Base-by-base conservation (phyloP, 2,329 filamentous ascomycete species). In the Pseudocercospora macadamiae region DNA sequence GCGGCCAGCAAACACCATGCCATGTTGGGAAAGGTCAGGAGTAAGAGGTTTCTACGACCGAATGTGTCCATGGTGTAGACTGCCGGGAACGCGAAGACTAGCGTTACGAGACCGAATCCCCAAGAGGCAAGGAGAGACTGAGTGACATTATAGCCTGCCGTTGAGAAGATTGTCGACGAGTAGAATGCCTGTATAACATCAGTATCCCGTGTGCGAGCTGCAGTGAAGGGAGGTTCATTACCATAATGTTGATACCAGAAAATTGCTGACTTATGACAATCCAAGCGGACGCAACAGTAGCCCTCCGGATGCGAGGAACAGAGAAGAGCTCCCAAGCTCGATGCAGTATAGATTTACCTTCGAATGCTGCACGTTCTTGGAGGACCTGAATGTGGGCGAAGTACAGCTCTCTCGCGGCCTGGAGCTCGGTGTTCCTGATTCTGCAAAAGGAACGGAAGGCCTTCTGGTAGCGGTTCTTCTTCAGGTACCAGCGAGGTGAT, bases 91-190 rank as follows among this genome's bases (percentile, higher is more conserved):
- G 83, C 83, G 62, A 86, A 85, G 49, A 85, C 47, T 61, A 85
- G 85, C 61, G 82, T 85, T 54, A 85, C 76, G 0, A 85, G 70
- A 2, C 85, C 85, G 57, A 86, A 86, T 0, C 83, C 84, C 66
- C 80, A 82, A 0, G 83, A 84, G 0, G 82, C 83, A n/a, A 85
- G 73, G 12, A 86, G 71, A 3, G 77, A 64, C 75, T 78, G 63
- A 77, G 79, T 64, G 77, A 67, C 16, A 64, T 69, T 53, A 16
- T 74, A 76, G 7, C 71, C 70, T 6, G 72, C 70, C 19, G 71
- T 57, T 3, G 61, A 59, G 61, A 74, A 73, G 51, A 73, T 68
- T 3, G 69, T 64, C 1, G 66, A 68, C 4, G 64, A 69, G 54
- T 72, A 72, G 64, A 78, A 77, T 34, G 76, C 63, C 42, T 47